Percentiles rank a stretch among this genome's conserved stretches.
These are phyloP conservation scores for Trichoderma koningii DNA, from an alignment of 2,329 filamentous ascomycete genomes.

Conservation along the genomic window DNA sequence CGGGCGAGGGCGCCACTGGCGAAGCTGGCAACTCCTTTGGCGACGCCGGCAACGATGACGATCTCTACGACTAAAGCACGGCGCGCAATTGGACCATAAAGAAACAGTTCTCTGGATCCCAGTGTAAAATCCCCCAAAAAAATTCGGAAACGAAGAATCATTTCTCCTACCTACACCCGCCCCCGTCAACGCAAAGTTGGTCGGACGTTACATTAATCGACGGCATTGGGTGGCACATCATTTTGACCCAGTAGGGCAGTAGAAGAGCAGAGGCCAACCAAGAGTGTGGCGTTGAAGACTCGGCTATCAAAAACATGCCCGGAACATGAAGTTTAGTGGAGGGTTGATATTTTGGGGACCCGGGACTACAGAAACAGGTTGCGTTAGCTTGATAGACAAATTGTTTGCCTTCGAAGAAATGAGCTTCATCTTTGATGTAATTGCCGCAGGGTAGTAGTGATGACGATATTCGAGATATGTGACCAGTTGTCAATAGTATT, in stretches of 20 bases:
- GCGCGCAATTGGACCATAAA: not conserved
- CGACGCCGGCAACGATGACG: slow-evolving; percentile 89
- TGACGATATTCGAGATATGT: not conserved
- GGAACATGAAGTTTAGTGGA: slow-evolving; percentile 14
- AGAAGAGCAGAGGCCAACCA: slow-evolving; percentile 5
- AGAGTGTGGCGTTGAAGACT: slow-evolving; percentile 25
- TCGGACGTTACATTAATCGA: slow-evolving; percentile 32
- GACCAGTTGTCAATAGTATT: not conserved
- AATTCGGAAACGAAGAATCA: slow-evolving; percentile 29
- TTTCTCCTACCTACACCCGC: slow-evolving; percentile 42
- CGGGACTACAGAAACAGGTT: slow-evolving; percentile 16
- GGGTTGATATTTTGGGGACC: not conserved
- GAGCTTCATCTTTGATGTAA: not conserved
- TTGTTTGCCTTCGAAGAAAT: slow-evolving; percentile 10
- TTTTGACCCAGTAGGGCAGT: slow-evolving; percentile 38
- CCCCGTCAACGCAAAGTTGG: slow-evolving; percentile 31
- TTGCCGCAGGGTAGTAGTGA: too few relatives aligned
- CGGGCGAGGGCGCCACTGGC: slow-evolving; percentile 64
- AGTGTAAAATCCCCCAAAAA: slow-evolving; percentile 42
- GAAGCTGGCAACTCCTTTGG: slow-evolving; percentile 69
- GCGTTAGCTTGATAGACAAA: slow-evolving; percentile 30
- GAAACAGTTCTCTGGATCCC: slow-evolving; percentile 30
- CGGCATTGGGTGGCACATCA: slow-evolving; percentile 34
- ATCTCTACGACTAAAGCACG: slow-evolving; percentile 84
- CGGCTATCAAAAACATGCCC: slow-evolving; percentile 19